Base-by-base conservation (phyloP, 176 grass and related monocot genomes). In the Themeda triandra region DNA sequence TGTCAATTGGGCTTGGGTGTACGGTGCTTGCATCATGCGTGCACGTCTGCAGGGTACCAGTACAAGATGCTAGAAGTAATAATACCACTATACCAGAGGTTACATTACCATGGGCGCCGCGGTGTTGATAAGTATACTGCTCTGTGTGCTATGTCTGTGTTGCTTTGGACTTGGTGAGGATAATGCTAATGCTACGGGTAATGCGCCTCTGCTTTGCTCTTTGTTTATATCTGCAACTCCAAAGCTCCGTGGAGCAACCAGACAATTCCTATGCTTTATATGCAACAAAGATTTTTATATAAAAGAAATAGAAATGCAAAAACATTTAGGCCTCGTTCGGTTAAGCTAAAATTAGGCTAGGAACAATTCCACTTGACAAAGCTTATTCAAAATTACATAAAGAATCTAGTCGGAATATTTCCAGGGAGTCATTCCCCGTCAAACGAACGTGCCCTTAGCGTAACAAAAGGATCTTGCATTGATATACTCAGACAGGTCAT, bases 61-160 rank as follows among this genome's bases (percentile, higher is more conserved):
- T n/a, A 58, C 54, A 70, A 63, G 40, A 63, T 24, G 15, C 39
- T 60, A 42, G 18, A 6, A 32, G 18, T 75, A 33, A 58, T n/a
- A n/a, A n/a, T n/a, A n/a, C n/a, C n/a, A n/a, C n/a, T n/a, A n/a
- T 59, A 74, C 69, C 70, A n/a, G 56, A 21, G 18, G 28, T 33
- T 17, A 51, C 56, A 74, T 65, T 75, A 75, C 81, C 70, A 18
- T 83, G 70, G 81, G 69, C 69, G 81, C 81, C 81, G 81, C 29
- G 36, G 69, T 83, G 37, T 73, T 46, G 27, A 24, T 32, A 13
- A 25, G 11, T 40, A 64, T 64, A 75, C 81, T 21, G 13, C 27
- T 30, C 17, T 18, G 69, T 31, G 21, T n/a, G 6, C 30, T 32
- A 25, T 80, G 41, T 24, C 67, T n/a, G 41, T 17, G 41, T 17